Percentiles rank a stretch among this genome's conserved stretches.
Conservation (phyloP, 257 asterid species). For the Cruciata laevipes region DNA sequence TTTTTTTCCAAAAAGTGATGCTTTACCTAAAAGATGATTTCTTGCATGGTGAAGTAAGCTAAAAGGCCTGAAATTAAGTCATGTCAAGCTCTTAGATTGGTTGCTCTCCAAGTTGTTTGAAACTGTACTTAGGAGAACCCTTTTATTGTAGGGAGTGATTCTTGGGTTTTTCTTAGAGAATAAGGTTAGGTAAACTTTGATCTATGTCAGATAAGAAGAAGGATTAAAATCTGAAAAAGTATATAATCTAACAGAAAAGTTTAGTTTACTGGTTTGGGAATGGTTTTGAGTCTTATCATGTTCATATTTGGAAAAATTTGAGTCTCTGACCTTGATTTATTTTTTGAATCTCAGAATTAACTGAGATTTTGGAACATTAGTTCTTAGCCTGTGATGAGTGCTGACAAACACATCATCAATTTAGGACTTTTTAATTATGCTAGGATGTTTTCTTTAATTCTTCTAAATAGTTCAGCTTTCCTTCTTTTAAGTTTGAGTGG, state of each 20-base stretch:
- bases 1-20: no score
- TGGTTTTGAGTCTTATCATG: not conserved
- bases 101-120: not conserved
- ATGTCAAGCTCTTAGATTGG: not conserved
- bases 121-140: not conserved
- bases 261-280: not conserved
- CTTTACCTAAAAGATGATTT: not conserved
- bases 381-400: slow-evolving; percentile 25
- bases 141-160: no score
- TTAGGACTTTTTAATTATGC: no score
- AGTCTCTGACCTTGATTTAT: not conserved
- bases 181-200: not conserved
- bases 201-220: not conserved
- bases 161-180: not conserved
- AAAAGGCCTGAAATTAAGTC: not conserved
- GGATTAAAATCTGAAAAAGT: not conserved
- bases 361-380: not conserved
- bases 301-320: not conserved
- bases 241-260: not conserved
- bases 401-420: slow-evolving; percentile 29
- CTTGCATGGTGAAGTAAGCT: no score
- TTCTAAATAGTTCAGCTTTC: no score
- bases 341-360: slow-evolving; percentile 18
- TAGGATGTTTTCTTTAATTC: no score
- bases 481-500: no score